These are phyloP conservation scores for Jatropha curcas DNA, from an alignment of 345 rosid genomes.

Conservation along the genomic window DNA sequence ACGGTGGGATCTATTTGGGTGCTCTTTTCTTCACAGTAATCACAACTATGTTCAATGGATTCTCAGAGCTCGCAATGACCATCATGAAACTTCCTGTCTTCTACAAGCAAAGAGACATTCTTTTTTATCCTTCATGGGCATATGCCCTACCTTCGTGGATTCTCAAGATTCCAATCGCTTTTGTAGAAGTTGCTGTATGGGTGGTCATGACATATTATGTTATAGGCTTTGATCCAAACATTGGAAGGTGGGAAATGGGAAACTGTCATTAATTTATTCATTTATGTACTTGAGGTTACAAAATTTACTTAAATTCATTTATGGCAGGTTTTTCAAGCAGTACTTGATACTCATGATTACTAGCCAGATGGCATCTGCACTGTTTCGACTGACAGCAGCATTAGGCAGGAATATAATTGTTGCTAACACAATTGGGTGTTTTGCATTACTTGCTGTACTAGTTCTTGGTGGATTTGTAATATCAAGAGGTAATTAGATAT, in stretches of 20 bases:
- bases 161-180: slow-evolving; percentile 70
- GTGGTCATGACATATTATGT: slow-evolving; percentile 52
- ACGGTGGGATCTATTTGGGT: slow-evolving; percentile 70
- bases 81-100: slow-evolving; percentile 79
- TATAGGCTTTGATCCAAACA: slow-evolving; percentile 53
- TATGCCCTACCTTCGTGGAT: slow-evolving; percentile 83
- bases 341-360: slow-evolving; percentile 44
- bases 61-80: slow-evolving; percentile 77
- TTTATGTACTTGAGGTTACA: neutral
- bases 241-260: slow-evolving; percentile 38
- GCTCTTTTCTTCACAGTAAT: slow-evolving; percentile 58
- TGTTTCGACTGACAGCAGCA: slow-evolving; percentile 55
- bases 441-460: slow-evolving; percentile 42
- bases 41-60: slow-evolving; percentile 65
- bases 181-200: slow-evolving; percentile 65
- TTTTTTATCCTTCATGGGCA: slow-evolving; percentile 87
- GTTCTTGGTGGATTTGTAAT: slow-evolving; percentile 66
- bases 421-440: slow-evolving; percentile 58
- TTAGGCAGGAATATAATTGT: slow-evolving; percentile 58
- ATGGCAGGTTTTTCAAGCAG: slow-evolving; percentile 57
- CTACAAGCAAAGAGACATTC: slow-evolving; percentile 87
- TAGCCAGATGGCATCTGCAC: slow-evolving; percentile 56
- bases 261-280: neutral
- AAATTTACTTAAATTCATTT: slow-evolving; percentile 19
- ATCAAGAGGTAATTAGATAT: slow-evolving; percentile 44